A percentile compares a stretch with the other conserved stretches of the same genome.
Evolutionary conservation across 495 filamentous ascomycete species (phyloP).

Genomic region (Annulohypoxylon stygium): DNA sequence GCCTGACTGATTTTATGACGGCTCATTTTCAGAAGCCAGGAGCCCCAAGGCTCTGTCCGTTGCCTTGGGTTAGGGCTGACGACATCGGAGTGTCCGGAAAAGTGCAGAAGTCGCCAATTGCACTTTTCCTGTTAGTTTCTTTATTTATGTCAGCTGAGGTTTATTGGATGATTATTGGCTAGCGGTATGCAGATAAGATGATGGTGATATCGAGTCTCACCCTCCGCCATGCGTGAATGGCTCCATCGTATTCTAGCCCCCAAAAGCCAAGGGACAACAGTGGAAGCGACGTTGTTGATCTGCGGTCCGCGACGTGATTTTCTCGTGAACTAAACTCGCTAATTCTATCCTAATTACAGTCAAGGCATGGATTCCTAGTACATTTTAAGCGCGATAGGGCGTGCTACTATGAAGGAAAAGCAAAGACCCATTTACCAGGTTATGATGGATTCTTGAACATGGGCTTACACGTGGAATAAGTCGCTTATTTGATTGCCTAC

Average conservation of each 20-base stretch:
- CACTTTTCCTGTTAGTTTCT: slow-evolving; percentile 15
- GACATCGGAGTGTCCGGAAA: slow-evolving; percentile 22
- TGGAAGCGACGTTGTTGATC: slow-evolving; percentile 6
- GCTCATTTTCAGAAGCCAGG: slow-evolving; percentile 2
- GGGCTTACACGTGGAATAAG: neutral
- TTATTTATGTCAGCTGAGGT: slow-evolving; percentile 40
- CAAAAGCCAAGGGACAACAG: slow-evolving; percentile 9
- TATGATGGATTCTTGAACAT: neutral
- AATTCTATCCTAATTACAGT: slow-evolving; percentile 4
- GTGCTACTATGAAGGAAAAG: neutral
- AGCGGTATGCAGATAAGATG: slow-evolving; percentile 30
- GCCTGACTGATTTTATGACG: slow-evolving; percentile 32
- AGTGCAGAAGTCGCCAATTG: slow-evolving; percentile 1
- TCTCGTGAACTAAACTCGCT: slow-evolving; percentile 8
- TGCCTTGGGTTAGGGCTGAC: slow-evolving; percentile 33
- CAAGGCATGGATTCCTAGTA: neutral
- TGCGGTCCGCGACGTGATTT: slow-evolving; percentile 16
- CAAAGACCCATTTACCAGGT: neutral
- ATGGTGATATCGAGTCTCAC: slow-evolving; percentile 25
- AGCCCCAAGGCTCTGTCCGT: slow-evolving; percentile 20
- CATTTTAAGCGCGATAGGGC: neutral
- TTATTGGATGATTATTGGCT: slow-evolving; percentile 20
- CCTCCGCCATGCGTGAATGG: slow-evolving; percentile 29
- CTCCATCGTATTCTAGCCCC: slow-evolving; percentile 25
- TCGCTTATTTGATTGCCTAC: neutral